phyloP scores from a whole-genome alignment of 169 alveolate genomes.

The Eimeria necatrix region DNA sequence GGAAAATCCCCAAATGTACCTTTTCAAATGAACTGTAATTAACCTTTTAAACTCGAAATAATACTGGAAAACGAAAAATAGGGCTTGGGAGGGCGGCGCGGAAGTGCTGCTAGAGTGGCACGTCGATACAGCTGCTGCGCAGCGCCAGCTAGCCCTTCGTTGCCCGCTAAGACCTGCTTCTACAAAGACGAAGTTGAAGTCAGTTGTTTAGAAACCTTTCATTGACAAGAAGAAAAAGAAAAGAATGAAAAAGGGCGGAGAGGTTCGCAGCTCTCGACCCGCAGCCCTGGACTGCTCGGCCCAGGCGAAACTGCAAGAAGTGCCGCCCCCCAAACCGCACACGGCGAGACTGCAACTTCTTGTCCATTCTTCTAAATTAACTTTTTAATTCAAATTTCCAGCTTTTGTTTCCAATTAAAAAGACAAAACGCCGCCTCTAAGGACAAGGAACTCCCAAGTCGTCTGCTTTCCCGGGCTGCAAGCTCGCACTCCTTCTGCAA shows the following conservation, averaged over 20 bases:
- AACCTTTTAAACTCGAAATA: neutral
- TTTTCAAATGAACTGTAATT: neutral
- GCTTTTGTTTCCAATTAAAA: too few relatives aligned
- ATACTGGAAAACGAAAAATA: neutral
- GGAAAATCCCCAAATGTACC: too few relatives aligned
- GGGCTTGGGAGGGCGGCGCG: neutral
- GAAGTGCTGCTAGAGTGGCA: neutral
- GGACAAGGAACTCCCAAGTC: too few relatives aligned
- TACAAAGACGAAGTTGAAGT: neutral
- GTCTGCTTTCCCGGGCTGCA: too few relatives aligned
- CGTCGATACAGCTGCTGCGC: slow-evolving; percentile 13
- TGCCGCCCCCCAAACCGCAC: neutral
- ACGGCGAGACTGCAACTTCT: neutral
- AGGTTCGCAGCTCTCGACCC: too few relatives aligned
- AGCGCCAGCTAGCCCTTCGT: slow-evolving; percentile 50
- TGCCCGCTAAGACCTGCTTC: slow-evolving; percentile 38
- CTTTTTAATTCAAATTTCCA: too few relatives aligned
- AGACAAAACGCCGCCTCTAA: too few relatives aligned
- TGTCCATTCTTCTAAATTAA: too few relatives aligned
- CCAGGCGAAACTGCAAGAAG: too few relatives aligned
- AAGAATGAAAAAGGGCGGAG: neutral
- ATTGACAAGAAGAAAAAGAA: neutral
- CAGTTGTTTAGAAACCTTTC: neutral
- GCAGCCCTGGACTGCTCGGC: too few relatives aligned
- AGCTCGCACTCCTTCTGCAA: too few relatives aligned